These are phyloP conservation scores for Ophiostoma quercus DNA, from an alignment of 2,329 filamentous ascomycete species.

Conservation along the genomic window DNA sequence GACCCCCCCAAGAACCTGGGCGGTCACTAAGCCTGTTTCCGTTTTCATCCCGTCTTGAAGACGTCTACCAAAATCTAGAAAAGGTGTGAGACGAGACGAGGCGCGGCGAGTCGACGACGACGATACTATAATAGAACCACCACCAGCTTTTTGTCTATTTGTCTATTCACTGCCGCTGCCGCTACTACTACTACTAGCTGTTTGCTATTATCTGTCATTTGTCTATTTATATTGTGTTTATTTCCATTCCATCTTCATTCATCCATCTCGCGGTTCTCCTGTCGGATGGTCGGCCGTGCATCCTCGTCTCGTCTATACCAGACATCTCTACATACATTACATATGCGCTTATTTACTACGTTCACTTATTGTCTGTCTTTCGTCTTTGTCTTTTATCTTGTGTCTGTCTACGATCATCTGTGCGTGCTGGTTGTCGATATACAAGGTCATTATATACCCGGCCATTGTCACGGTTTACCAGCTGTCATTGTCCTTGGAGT, in stretches of 20 bases:
- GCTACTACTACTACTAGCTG: too few species aligned
- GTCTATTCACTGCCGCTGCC: background rate
- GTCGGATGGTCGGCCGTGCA: background rate
- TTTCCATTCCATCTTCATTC: background rate
- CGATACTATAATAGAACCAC: slow-evolving; percentile 15
- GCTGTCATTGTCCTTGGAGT: background rate
- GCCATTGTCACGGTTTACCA: too few species aligned
- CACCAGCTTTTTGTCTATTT: slow-evolving; percentile 9
- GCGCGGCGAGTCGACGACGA: slow-evolving; percentile 1
- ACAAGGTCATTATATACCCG: background rate
- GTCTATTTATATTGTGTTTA: background rate
- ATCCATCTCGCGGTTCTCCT: slow-evolving; percentile 1
- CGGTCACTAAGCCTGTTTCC: background rate
- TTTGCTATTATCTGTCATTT: background rate
- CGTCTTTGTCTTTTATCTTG: background rate
- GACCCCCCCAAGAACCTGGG: slow-evolving; percentile 57
- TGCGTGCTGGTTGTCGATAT: slow-evolving; percentile 1
- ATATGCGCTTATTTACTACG: slow-evolving; percentile 6
- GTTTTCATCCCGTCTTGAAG: too few species aligned
- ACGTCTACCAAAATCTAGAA: background rate
- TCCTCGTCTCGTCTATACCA: background rate
- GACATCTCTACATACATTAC: slow-evolving; percentile 6
- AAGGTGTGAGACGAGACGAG: background rate
- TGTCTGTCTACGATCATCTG: background rate
- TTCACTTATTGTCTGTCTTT: background rate